phyloP scores from a whole-genome alignment of 345 rosid genomes.

The Salix caprea region DNA sequence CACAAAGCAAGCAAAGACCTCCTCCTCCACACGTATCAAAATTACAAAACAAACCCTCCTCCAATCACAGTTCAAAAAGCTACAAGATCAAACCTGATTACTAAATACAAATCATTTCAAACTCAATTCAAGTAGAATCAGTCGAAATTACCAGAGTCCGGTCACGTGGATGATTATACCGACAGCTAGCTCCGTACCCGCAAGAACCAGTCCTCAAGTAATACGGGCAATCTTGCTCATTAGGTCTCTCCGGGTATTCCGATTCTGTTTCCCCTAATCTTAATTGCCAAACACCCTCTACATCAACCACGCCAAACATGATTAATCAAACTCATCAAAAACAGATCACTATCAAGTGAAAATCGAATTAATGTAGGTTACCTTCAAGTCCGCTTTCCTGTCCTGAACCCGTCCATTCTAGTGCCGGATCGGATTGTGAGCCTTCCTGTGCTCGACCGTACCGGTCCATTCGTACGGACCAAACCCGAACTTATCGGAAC shows the following conservation, averaged over 20 bases:
- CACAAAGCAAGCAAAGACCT: not conserved
- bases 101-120: not conserved
- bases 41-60: not conserved
- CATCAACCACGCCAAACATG: conserved; percentile 32
- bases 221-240: conserved; percentile 72
- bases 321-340: conserved; percentile 30
- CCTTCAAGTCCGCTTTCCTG: conserved; percentile 70
- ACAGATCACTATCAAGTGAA: not conserved
- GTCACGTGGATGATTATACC: conserved; percentile 92
- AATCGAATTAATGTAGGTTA: conserved; percentile 10
- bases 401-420: conserved; percentile 63
- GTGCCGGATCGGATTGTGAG: conserved; percentile 61
- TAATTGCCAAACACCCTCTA: conserved; percentile 68
- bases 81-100: conserved; percentile 7
- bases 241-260: conserved; percentile 75
- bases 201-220: conserved; percentile 78
- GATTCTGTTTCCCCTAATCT: conserved; percentile 49
- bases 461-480: conserved; percentile 52
- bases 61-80: not conserved
- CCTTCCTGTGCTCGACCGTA: conserved; percentile 54
- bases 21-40: not conserved
- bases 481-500: conserved; percentile 18
- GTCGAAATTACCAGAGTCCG: conserved; percentile 53
- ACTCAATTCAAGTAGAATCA: not conserved
- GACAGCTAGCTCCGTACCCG: conserved; percentile 81